Conservation (phyloP, 2,329 filamentous ascomycete genomes). For the Hypoxylon sp. region DNA sequence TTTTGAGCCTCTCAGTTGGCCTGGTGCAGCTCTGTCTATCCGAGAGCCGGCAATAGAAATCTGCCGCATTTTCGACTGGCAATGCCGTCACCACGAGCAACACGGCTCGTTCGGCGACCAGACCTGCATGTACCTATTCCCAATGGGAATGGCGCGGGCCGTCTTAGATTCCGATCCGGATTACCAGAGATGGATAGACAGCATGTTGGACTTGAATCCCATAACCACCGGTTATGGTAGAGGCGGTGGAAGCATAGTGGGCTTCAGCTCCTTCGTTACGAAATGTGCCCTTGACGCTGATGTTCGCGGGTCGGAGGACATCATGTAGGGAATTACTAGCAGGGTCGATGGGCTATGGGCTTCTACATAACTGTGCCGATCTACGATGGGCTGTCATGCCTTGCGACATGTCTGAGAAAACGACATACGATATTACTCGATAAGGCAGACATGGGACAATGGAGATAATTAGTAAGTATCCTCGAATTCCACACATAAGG, state of each 20-base stretch:
- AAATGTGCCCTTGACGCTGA: slow-evolving; percentile 29
- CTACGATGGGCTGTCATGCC: neutral
- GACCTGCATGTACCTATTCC: slow-evolving; percentile 44
- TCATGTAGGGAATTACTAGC: neutral
- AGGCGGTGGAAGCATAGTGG: slow-evolving; percentile 35
- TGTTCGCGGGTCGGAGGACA: neutral
- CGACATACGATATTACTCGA: neutral
- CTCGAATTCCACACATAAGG: neutral
- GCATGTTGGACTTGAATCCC: slow-evolving; percentile 41
- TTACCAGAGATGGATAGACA: slow-evolving; percentile 37
- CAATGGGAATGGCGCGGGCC: slow-evolving; percentile 44
- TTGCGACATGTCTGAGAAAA: neutral
- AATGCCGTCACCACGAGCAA: slow-evolving; percentile 38
- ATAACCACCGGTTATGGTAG: slow-evolving; percentile 40
- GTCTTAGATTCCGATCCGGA: slow-evolving; percentile 35
- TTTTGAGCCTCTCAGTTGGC: slow-evolving; percentile 38
- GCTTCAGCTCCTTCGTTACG: slow-evolving; percentile 42
- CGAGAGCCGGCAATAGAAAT: slow-evolving; percentile 43
- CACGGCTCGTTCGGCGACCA: slow-evolving; percentile 29
- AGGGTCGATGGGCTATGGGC: no score
- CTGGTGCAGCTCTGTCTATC: slow-evolving; percentile 38
- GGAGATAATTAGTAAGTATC: neutral
- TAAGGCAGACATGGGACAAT: neutral
- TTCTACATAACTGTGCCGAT: no score
- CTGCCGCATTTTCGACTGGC: slow-evolving; percentile 42